Conservation (phyloP, 2,329 filamentous ascomycete species). For the Alternaria atra region DNA sequence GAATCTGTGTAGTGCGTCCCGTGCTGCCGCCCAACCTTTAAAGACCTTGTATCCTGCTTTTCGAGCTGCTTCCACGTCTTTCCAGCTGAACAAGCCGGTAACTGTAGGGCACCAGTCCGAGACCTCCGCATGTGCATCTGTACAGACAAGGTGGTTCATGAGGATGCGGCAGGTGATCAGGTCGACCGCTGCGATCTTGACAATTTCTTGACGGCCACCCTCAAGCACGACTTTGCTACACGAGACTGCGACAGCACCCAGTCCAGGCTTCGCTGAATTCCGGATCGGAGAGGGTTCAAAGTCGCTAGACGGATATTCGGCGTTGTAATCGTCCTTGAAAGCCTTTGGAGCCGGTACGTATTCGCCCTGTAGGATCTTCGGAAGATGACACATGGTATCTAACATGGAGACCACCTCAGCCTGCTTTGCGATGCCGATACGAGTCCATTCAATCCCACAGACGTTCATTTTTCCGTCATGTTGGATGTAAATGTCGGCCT, state of each 20-base stretch:
- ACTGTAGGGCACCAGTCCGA: slow-evolving; percentile 34
- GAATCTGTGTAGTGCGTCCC: slow-evolving; percentile 41
- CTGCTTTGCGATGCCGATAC: slow-evolving; percentile 36
- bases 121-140: slow-evolving; percentile 30
- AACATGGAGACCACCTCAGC: slow-evolving; percentile 29
- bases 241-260: slow-evolving; percentile 34
- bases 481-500: slow-evolving; percentile 39
- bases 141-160: slow-evolving; percentile 45
- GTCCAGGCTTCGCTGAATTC: slow-evolving; percentile 17
- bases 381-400: slow-evolving; percentile 39
- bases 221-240: slow-evolving; percentile 42
- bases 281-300: slow-evolving; percentile 34
- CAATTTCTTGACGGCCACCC: slow-evolving; percentile 33
- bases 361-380: slow-evolving; percentile 35
- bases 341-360: slow-evolving; percentile 39
- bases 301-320: slow-evolving; percentile 26
- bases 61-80: slow-evolving; percentile 39
- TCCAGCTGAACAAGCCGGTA: slow-evolving; percentile 37
- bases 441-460: slow-evolving; percentile 36
- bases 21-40: slow-evolving; percentile 45
- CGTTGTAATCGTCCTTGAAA: slow-evolving; percentile 32
- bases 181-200: slow-evolving; percentile 47
- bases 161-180: slow-evolving; percentile 42
- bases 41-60: slow-evolving; percentile 42
- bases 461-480: slow-evolving; percentile 37